Evolutionary conservation across 805 yeast genomes (phyloP).

Genomic region (Saccharomycopsis babjevae): DNA sequence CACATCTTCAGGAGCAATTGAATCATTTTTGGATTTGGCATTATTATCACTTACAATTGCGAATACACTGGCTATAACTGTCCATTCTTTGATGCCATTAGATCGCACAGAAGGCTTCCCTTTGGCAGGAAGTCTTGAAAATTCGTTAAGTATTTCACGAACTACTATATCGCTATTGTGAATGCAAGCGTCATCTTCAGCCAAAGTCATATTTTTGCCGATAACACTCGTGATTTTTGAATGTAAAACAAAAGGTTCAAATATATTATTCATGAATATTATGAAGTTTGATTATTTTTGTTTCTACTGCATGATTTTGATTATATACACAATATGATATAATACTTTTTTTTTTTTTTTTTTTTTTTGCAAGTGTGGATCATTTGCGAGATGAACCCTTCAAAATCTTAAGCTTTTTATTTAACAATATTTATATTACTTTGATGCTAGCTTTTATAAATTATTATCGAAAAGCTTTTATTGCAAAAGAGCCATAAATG

Average conservation of each 20-base stretch:
- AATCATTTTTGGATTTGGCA: constrained; percentile 8
- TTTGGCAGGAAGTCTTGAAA: constrained; percentile 40
- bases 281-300: background rate
- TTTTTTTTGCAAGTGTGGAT: no score
- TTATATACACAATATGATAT: no score
- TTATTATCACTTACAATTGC: constrained; percentile 22
- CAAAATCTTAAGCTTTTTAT: no score
- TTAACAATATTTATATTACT: no score
- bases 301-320: background rate
- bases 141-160: background rate
- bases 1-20: constrained; percentile 8
- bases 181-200: background rate
- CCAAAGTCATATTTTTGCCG: background rate
- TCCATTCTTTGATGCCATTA: constrained; percentile 70
- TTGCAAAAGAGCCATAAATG: no score
- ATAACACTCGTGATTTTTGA: no score
- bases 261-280: background rate
- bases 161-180: background rate
- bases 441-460: no score
- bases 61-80: constrained; percentile 70
- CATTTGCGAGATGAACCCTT: no score
- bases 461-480: no score
- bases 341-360: no score
- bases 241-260: background rate
- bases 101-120: constrained; percentile 56